A percentile compares a stretch with the other conserved stretches of the same genome.
phyloP scores from a whole-genome alignment of 495 filamentous ascomycete species.

The Eremomyces bilateralis region DNA sequence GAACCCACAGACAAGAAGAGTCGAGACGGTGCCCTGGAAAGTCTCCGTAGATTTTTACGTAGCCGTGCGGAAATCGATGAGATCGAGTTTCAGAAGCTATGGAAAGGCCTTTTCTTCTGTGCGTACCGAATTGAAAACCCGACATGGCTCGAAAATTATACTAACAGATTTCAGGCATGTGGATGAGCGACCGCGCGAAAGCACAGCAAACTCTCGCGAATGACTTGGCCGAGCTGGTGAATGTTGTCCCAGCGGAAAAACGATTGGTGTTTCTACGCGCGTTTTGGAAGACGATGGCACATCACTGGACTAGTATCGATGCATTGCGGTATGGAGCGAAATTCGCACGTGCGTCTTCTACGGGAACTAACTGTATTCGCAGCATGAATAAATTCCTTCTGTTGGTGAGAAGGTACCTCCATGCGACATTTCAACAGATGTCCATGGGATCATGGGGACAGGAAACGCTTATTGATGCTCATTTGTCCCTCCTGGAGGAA shows the following conservation, averaged over 20 bases:
- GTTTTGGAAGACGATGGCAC: constrained; percentile 77
- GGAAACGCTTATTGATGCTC: constrained; percentile 13
- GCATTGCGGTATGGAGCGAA: constrained; percentile 33
- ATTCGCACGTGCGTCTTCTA: neutral
- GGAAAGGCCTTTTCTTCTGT: constrained; percentile 96
- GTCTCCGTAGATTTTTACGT: constrained; percentile 56
- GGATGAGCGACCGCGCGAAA: constrained; percentile 77
- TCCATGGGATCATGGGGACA: constrained; percentile 17
- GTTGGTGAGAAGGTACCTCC: constrained; percentile 57
- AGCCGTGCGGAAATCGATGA: constrained; percentile 41
- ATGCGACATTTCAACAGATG: constrained; percentile 38
- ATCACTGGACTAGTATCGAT: constrained; percentile 69
- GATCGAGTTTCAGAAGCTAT: constrained; percentile 72
- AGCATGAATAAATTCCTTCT: constrained; percentile 48
- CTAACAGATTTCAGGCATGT: constrained; percentile 33
- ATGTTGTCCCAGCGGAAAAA: no score
- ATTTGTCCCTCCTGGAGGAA: constrained; percentile 19
- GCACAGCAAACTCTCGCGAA: constrained; percentile 67
- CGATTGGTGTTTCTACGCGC: constrained; percentile 46
- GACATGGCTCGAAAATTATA: no score
- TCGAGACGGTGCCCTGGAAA: constrained; percentile 27
- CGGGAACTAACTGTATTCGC: neutral
- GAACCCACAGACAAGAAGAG: constrained; percentile 10
- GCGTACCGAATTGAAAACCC: no score
- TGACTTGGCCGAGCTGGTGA: constrained; percentile 53